Conservation (phyloP, 768 basidiomycete genomes). For the Naganishia randhawae region DNA sequence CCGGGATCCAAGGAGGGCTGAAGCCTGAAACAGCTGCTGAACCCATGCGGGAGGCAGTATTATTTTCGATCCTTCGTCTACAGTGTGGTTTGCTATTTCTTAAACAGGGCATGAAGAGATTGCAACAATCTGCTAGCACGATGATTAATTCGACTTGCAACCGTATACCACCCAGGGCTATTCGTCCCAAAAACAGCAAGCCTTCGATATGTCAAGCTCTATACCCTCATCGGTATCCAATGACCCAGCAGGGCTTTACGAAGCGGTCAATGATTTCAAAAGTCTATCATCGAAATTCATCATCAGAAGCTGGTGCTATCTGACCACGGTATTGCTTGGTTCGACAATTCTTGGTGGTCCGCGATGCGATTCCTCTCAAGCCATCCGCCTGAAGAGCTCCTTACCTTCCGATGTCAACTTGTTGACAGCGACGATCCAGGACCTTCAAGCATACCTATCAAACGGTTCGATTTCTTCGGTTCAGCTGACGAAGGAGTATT, state of each 20-base stretch:
- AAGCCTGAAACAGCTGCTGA: too few relatives aligned
- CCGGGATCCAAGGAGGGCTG: too few relatives aligned
- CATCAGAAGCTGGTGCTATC: background rate
- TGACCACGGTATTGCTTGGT: background rate
- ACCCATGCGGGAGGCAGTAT: too few relatives aligned
- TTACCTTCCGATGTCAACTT: slow-evolving; percentile 3
- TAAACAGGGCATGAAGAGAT: too few relatives aligned
- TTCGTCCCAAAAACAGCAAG: background rate
- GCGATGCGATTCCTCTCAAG: background rate
- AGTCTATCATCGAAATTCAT: background rate
- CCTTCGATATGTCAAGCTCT: background rate
- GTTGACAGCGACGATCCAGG: slow-evolving; percentile 35
- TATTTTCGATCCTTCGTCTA: too few relatives aligned
- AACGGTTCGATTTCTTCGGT: slow-evolving; percentile 37
- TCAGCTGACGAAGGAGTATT: slow-evolving; percentile 34
- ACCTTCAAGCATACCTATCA: slow-evolving; percentile 31
- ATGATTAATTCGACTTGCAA: too few relatives aligned
- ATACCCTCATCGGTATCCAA: background rate
- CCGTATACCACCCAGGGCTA: background rate
- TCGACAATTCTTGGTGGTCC: background rate
- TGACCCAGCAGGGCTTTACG: background rate
- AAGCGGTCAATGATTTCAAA: background rate
- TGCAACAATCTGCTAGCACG: too few relatives aligned
- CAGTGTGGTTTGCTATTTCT: too few relatives aligned
- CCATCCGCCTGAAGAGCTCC: background rate